Percentiles rank a stretch among this genome's conserved stretches.
Evolutionary conservation across 768 basidiomycete species (phyloP).

Genomic region (Sporobolomyces phaffii): DNA sequence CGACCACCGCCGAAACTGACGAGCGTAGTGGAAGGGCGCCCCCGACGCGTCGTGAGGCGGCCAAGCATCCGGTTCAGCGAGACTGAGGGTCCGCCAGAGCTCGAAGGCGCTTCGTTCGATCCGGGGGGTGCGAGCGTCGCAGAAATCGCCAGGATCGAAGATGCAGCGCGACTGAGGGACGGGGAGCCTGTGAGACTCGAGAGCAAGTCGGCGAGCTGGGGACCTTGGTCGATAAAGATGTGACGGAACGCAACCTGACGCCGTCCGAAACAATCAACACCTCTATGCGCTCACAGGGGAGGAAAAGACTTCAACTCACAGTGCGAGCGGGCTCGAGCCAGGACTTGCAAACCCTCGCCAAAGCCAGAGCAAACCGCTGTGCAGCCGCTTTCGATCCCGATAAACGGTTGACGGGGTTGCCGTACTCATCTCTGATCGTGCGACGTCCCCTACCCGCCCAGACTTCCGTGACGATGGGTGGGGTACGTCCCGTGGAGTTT

Average conservation of each 20-base stretch:
- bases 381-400: background rate
- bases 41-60: background rate
- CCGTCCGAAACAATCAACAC: background rate
- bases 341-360: conserved; percentile 3
- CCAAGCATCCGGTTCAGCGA: background rate
- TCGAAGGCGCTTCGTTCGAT: background rate
- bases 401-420: background rate
- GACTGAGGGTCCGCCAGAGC: no score
- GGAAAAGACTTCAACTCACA: background rate
- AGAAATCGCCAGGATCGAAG: background rate
- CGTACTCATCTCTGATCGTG: background rate
- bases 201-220: background rate
- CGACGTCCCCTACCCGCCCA: background rate
- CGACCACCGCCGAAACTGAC: conserved; percentile 2
- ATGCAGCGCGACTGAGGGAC: background rate
- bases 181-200: background rate
- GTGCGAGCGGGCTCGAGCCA: conserved; percentile 1
- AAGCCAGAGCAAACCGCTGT: background rate
- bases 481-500: background rate
- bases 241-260: conserved; percentile 5
- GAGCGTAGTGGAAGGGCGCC: background rate
- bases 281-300: no score
- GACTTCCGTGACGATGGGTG: background rate
- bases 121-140: background rate
- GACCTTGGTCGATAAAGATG: background rate